Base-by-base conservation (phyloP, 495 filamentous ascomycete species). In the Tetracladium setigerum region DNA sequence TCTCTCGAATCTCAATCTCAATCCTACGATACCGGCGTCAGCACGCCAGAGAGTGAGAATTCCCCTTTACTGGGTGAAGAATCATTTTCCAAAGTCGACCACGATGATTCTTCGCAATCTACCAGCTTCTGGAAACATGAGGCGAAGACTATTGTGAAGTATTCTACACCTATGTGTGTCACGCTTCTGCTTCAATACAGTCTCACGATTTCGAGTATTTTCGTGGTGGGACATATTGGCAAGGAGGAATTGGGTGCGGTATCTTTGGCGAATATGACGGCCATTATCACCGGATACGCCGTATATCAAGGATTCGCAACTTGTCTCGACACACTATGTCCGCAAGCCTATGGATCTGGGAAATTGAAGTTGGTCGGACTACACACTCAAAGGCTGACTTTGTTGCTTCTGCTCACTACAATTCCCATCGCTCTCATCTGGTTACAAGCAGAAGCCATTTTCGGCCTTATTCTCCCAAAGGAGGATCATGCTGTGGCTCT, bases 181-280 rank as follows among this genome's bases (percentile, higher is more conserved):
- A 84, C 82, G 0, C 84, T 84, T 55, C 19, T 84, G 10, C 68
- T 87, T 8, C 83, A 87, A 59, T 84, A 85, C 61, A 77, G 73
- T 42, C 69, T 86, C 32, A 83, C 77, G 4, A 66, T 83, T 42
- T 72, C 81, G 2, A 77, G 70, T 53, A 72, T 87, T 39, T 82
- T 86, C 40, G 71, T 78, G 14, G 78, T 79, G n/a, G 80, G 80
- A 5, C 69, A 73, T 22, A 62, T 84, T 34, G 81, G 81, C 32
- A 77, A 72, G 42, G 45, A 66, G 27, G 78, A 83, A 44, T 60
- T 83, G 16, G 80, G 74, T 0, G 80, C 81, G 2, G 81, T 84
- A n/a, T 77, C 70, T 40, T 58, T 87, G 54, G 82, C 77, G 3
- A 71, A 67, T 38, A 82, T 86, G 83, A 82, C 83, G 0, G 80